phyloP scores from a whole-genome alignment of 805 yeast genomes.

The Kodamaea sagamina region DNA sequence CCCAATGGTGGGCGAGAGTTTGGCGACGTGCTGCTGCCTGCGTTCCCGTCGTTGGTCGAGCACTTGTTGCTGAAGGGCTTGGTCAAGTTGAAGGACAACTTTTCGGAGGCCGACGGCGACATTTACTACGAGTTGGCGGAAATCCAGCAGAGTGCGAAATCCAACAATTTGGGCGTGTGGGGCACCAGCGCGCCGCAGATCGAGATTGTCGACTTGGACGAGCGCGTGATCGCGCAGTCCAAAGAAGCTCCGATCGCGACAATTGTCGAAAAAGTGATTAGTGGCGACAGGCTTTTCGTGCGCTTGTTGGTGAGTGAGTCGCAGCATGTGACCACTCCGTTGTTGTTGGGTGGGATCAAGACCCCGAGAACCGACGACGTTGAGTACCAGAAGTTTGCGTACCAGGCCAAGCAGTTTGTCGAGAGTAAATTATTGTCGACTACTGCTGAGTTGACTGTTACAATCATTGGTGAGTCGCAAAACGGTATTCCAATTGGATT shows the following conservation, averaged over 20 bases:
- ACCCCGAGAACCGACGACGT: slow-evolving; percentile 66
- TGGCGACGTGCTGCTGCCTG: slow-evolving; percentile 69
- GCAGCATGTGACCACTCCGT: slow-evolving; percentile 59
- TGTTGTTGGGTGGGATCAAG: slow-evolving; percentile 71
- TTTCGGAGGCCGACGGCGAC: slow-evolving; percentile 40
- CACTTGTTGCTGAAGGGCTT: slow-evolving; percentile 58
- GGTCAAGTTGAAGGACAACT: slow-evolving; percentile 61
- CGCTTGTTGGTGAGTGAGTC: slow-evolving; percentile 51
- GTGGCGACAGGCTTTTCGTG: slow-evolving; percentile 76
- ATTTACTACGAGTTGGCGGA: slow-evolving; percentile 42
- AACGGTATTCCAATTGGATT: slow-evolving; percentile 62
- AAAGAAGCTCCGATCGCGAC: slow-evolving; percentile 48
- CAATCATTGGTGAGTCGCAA: slow-evolving; percentile 60
- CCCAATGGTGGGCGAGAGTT: slow-evolving; percentile 59
- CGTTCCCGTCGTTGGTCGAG: slow-evolving; percentile 59
- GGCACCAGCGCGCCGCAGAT: slow-evolving; percentile 12
- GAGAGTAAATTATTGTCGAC: slow-evolving; percentile 65
- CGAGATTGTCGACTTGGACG: slow-evolving; percentile 30
- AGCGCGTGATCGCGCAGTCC: slow-evolving; percentile 34
- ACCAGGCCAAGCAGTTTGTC: slow-evolving; percentile 63
- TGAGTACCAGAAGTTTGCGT: slow-evolving; percentile 59
- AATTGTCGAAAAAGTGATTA: slow-evolving; percentile 72
- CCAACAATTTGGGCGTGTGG: slow-evolving; percentile 63
- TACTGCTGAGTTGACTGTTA: slow-evolving; percentile 51
- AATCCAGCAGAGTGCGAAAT: slow-evolving; percentile 52